Percentiles rank a stretch among this genome's conserved stretches.
Evolutionary conservation across 1,139 yeast genomes (phyloP).

Genomic region (Lodderomyces jiufengensis): DNA sequence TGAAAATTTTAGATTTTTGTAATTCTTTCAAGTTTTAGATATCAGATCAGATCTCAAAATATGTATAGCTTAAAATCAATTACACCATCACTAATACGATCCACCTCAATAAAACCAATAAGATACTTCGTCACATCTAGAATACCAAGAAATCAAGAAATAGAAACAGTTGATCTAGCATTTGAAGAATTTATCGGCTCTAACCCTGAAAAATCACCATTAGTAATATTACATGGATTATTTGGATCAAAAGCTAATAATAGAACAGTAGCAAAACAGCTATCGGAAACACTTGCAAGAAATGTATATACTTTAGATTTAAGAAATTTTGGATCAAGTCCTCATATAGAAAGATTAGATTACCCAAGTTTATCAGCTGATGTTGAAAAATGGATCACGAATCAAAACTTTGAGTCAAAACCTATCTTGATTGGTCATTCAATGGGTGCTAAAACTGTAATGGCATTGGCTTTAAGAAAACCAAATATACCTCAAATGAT

Average conservation of each 20-base stretch:
- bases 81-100: background rate
- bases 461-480: constrained; percentile 75
- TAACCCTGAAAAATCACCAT: constrained; percentile 44
- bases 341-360: constrained; percentile 66
- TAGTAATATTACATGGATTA: constrained; percentile 81
- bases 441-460: constrained; percentile 95
- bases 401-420: constrained; percentile 35
- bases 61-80: background rate
- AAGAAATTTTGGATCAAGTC: constrained; percentile 91
- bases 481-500: constrained; percentile 64
- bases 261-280: constrained; percentile 61
- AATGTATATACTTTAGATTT: constrained; percentile 72
- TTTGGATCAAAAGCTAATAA: constrained; percentile 83
- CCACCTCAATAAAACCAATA: background rate
- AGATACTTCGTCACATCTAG: constrained; percentile 1
- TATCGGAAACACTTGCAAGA: constrained; percentile 39
- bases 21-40: background rate
- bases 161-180: constrained; percentile 26
- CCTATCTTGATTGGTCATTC: constrained; percentile 88
- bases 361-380: constrained; percentile 84
- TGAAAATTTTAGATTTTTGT: background rate
- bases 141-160: constrained; percentile 5
- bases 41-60: background rate
- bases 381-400: constrained; percentile 66
- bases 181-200: constrained; percentile 24